Conservation (phyloP, 2,329 filamentous ascomycete genomes). For the Phialophora chinensis region DNA sequence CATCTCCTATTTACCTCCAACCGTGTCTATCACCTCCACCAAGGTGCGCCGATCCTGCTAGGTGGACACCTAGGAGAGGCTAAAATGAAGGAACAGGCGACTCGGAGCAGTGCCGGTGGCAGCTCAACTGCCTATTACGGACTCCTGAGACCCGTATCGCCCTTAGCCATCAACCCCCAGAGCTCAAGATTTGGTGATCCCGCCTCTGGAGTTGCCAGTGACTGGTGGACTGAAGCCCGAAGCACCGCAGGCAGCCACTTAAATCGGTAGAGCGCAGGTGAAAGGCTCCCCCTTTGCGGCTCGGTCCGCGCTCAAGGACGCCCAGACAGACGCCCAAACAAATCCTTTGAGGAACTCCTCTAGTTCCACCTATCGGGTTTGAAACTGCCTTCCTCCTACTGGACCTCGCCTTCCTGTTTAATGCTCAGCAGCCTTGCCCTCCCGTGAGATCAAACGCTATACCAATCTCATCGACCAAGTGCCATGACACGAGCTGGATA, state of each 20-base stretch:
- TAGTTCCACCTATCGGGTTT: not conserved
- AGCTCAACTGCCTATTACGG: conserved; percentile 18
- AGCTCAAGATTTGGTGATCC: not conserved
- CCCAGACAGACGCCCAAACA: not conserved
- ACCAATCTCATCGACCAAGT: not conserved
- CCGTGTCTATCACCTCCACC: conserved; percentile 3
- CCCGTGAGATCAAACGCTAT: not conserved
- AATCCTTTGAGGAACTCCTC: not conserved
- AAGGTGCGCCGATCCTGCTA: not conserved
- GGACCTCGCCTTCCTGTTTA: not conserved
- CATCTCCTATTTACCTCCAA: conserved; percentile 10
- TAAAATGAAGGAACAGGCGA: conserved; percentile 6
- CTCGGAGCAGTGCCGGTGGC: conserved; percentile 13
- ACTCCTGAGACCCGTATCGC: not conserved
- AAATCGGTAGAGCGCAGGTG: not conserved
- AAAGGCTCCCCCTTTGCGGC: not conserved
- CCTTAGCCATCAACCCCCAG: not conserved
- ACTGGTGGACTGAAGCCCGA: conserved; percentile 14
- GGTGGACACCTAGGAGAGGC: not conserved
- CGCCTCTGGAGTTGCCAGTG: not conserved
- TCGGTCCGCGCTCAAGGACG: not conserved
- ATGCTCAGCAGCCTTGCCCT: not conserved
- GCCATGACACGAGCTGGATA: not conserved
- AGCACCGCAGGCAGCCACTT: conserved; percentile 6
- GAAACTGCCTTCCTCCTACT: not conserved